Conservation (phyloP, 768 basidiomycete species). For the Naganishia vaughanmartiniae region DNA sequence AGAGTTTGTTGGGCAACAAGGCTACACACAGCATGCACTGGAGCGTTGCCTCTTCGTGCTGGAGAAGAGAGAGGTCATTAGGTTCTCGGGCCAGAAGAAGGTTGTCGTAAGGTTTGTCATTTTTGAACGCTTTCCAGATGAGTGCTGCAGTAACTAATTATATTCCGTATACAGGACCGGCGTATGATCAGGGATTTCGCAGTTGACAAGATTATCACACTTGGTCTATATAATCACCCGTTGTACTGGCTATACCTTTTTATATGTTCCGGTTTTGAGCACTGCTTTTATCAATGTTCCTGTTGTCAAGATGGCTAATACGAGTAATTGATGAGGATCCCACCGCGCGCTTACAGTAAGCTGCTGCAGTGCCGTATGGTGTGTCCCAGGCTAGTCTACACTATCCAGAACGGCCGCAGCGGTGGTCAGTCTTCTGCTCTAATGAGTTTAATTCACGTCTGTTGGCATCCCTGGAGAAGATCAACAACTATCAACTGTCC, state of each 20-base stretch:
- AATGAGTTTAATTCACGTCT: too few relatives aligned
- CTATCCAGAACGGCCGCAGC: too few relatives aligned
- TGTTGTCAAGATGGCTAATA: too few relatives aligned
- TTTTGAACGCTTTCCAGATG: neutral
- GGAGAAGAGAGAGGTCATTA: conserved; percentile 92
- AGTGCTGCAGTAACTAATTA: neutral
- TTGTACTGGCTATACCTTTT: conserved; percentile 4
- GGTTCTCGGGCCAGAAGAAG: conserved; percentile 75
- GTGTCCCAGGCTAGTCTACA: too few relatives aligned
- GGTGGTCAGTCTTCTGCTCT: too few relatives aligned
- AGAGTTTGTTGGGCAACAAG: conserved; percentile 91
- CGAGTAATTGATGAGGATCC: too few relatives aligned
- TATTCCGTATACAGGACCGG: neutral
- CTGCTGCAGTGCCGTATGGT: too few relatives aligned
- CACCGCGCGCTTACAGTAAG: too few relatives aligned
- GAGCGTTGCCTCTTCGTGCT: conserved; percentile 85
- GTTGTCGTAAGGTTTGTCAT: conserved; percentile 51
- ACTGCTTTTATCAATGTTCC: too few relatives aligned
- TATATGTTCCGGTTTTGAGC: neutral
- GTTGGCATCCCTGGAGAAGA: too few relatives aligned
- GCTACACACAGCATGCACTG: conserved; percentile 82
- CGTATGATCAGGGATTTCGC: neutral
- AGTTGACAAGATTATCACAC: neutral
- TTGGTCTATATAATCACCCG: neutral
- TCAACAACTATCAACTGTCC: too few relatives aligned